Conservation (phyloP, 139 green algal genomes). For the Axilococcus clingmanii region DNA sequence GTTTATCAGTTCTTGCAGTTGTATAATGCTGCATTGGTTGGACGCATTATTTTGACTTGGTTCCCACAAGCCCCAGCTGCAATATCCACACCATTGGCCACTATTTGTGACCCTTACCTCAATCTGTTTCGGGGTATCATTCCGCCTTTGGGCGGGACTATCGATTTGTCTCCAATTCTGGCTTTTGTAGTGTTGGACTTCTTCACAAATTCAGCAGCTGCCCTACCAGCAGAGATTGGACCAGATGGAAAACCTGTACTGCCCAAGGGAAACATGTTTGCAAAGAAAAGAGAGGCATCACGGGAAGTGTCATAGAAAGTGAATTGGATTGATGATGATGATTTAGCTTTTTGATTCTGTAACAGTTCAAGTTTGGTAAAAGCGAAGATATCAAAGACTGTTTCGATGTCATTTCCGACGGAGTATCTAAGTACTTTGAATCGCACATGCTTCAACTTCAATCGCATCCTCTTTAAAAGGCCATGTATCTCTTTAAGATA, state of each 20-base stretch:
- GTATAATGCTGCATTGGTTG: conserved; percentile 94
- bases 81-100: conserved; percentile 55
- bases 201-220: conserved; percentile 75
- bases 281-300: too few relatives aligned
- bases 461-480: too few relatives aligned
- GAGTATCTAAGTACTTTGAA: too few relatives aligned
- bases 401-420: too few relatives aligned
- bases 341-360: too few relatives aligned
- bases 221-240: conserved; percentile 68
- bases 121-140: conserved; percentile 98
- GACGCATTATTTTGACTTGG: conserved; percentile 89
- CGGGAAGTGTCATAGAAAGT: too few relatives aligned
- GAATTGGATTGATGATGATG: too few relatives aligned
- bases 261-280: too few relatives aligned
- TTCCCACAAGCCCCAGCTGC: conserved; percentile 80
- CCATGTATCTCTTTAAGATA: too few relatives aligned
- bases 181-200: conserved; percentile 90
- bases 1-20: conserved; percentile 68
- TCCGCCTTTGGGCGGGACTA: conserved; percentile 78
- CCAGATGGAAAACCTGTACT: conserved; percentile 25
- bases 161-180: conserved; percentile 95
- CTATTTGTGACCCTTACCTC: conserved; percentile 47
- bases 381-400: too few relatives aligned
- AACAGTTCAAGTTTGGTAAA: too few relatives aligned
- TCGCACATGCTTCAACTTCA: too few relatives aligned